Evolutionary conservation across 2,329 filamentous ascomycete genomes (phyloP).

Genomic region (Penicillium hordei): DNA sequence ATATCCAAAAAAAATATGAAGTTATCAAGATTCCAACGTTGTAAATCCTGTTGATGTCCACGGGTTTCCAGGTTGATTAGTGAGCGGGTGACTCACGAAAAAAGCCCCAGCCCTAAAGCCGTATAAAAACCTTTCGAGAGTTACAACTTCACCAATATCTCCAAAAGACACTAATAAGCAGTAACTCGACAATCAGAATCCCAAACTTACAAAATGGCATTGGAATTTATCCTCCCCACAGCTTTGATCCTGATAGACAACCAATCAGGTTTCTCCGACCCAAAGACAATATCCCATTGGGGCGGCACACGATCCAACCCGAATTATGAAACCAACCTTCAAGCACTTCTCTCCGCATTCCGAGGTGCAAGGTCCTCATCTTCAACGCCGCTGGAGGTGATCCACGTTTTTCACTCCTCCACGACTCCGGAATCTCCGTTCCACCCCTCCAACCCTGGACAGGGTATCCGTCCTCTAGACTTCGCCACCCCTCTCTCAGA

Average conservation of each 20-base stretch:
- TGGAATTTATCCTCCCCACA: conserved; percentile 33
- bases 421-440: conserved; percentile 36
- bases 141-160: too few species aligned
- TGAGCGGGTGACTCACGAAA: background rate
- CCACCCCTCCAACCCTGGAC: conserved; percentile 34
- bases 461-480: conserved; percentile 31
- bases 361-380: conserved; percentile 27
- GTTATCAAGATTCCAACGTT: background rate
- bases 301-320: conserved; percentile 48
- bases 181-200: background rate
- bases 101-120: background rate
- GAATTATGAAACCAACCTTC: conserved; percentile 45
- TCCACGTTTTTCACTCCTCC: conserved; percentile 51
- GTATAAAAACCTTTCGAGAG: background rate
- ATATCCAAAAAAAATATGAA: background rate
- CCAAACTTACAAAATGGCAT: conserved; percentile 13
- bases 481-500: conserved; percentile 33
- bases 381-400: conserved; percentile 33
- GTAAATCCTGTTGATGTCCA: too few species aligned
- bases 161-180: background rate
- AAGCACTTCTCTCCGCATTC: conserved; percentile 39
- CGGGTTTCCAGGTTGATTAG: background rate
- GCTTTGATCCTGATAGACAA: conserved; percentile 52
- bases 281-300: conserved; percentile 35
- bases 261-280: conserved; percentile 45